Evolutionary conservation across 2,329 filamentous ascomycete genomes (phyloP), one percentile per base, ranked within the genome.

Genomic region (Fonsecaea multimorphosa): DNA sequence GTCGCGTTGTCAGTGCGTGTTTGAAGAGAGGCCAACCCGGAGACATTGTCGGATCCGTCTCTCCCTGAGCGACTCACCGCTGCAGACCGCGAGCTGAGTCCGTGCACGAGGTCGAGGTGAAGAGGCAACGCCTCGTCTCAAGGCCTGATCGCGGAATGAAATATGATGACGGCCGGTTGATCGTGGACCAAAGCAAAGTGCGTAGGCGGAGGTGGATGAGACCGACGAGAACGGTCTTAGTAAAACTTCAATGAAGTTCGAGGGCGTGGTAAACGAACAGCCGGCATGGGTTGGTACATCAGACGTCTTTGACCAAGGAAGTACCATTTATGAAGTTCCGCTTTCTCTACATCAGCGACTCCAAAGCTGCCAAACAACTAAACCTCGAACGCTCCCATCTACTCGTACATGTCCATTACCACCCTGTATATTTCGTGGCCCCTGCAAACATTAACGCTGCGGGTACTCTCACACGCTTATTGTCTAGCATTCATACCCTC

Each of bases 401-500:
- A 52, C 14, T 27, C 44, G 34, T 34, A 49, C 38, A 46, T 32
- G 16, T 24, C 22, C 44, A 24, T 49, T 49, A 49, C 44, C 22
- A 11, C 44, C 44, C 19, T 9, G 44, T 49, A 24, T 9, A 49
- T 49, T 12, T 27, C 19, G 44, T 7, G 12, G 14, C 52, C n/a
- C n/a, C 32, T 14, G 49, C 11, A 52, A 29, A 14, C 49, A 16
- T 7, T 5, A 52, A 52, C 14, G 38, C 2, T 40, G 2, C 38
- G 14, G 16, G 38, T 24, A 22, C 22, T 6, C 58, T 53, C 9
- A 40, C 46, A 53, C 27, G 24, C 14, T 31, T 2, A 14, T 5
- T 27, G 24, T 51, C 16, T 55, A n/a, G 16, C 34, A 31, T 54
- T 16, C 11, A n/a, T 14, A 40, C 53, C 22, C 36, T 67, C 61